Evolutionary conservation across 2,329 filamentous ascomycete species (phyloP), one percentile per base, ranked within the genome.

Genomic region (Didymella lethalis): DNA sequence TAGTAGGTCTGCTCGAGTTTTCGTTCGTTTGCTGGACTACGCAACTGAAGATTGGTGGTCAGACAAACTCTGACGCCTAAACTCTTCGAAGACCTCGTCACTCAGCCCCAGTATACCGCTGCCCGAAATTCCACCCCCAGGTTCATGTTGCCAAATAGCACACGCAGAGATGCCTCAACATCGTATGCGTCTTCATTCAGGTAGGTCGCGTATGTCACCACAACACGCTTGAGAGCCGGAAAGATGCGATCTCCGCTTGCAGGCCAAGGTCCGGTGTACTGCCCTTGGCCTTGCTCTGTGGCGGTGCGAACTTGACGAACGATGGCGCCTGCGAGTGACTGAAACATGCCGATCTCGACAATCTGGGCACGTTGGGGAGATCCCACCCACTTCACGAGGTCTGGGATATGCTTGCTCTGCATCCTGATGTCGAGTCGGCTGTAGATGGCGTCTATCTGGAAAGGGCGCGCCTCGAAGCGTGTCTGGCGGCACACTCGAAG

Each of bases 31-130:
- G 23, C 23, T 23, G 23, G 23, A 32, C 31, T 11, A 32, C 5
- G 11, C 12, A 12, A 14, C 2, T 32, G 31, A 14, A 32, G 12
- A 16, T 32, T 14, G 31, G 12, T 4, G 6, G 31, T 32, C 23
- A 23, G 23, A 23, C 23, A 23, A 23, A 23, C 23, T 2, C 23
- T 23, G 23, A 23, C 3, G 23, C 3, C 23, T 23, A 2, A 23
- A 23, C 23, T 23, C 23, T 3, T 23, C 23, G 23, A 2, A 23
- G 23, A 23, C 23, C 8, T 1, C 3, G 12, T 32, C 3, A 2
- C 20, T 38, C n/a, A 20, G 11, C 31, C 25, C 49, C 49, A 53
- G 23, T 53, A 53, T 14, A n/a, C 25, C 11, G 49, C 49, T 25
- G 29, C 23, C 8, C 41, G 31, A 11, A 53, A 53, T 1, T 46